Evolutionary conservation across 768 basidiomycete species (phyloP).

Genomic region (Tricholoma furcatifolium): DNA sequence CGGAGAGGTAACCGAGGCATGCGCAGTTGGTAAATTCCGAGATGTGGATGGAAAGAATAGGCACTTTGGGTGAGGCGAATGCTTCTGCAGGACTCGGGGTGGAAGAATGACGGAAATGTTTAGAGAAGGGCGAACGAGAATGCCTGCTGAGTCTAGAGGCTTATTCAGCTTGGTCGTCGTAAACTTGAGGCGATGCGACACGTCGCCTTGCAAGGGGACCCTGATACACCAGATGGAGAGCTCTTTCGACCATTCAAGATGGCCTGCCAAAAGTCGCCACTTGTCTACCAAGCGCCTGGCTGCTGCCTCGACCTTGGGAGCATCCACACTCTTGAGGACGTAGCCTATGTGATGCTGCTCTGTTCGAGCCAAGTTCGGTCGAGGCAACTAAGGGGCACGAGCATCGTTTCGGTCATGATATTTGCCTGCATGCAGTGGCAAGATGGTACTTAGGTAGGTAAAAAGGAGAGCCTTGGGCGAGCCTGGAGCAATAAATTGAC

Average conservation of each 20-base stretch:
- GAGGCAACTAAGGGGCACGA: conserved; percentile 2
- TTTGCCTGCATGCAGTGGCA: neutral
- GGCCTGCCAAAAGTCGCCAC: conserved; percentile 8
- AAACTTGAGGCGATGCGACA: neutral
- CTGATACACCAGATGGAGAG: neutral
- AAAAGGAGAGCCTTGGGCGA: too few species aligned
- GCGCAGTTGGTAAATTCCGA: conserved; percentile 2
- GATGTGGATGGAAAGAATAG: conserved; percentile 9
- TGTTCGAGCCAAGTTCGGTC: neutral
- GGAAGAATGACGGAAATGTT: conserved; percentile 6
- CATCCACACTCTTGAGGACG: conserved; percentile 1
- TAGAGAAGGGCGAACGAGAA: neutral
- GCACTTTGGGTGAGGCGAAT: neutral
- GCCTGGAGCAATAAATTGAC: too few species aligned
- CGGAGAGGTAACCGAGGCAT: conserved; percentile 4
- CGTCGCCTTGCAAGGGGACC: neutral
- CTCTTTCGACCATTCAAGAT: neutral
- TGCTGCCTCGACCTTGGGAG: neutral
- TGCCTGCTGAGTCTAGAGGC: neutral
- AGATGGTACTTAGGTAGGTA: too few species aligned
- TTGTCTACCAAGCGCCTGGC: conserved; percentile 3
- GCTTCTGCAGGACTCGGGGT: neutral
- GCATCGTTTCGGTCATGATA: neutral
- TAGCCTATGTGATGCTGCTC: conserved; percentile 1
- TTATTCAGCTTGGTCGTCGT: neutral